phyloP scores from a whole-genome alignment of 768 basidiomycete species.

The Suillus clintonianus region DNA sequence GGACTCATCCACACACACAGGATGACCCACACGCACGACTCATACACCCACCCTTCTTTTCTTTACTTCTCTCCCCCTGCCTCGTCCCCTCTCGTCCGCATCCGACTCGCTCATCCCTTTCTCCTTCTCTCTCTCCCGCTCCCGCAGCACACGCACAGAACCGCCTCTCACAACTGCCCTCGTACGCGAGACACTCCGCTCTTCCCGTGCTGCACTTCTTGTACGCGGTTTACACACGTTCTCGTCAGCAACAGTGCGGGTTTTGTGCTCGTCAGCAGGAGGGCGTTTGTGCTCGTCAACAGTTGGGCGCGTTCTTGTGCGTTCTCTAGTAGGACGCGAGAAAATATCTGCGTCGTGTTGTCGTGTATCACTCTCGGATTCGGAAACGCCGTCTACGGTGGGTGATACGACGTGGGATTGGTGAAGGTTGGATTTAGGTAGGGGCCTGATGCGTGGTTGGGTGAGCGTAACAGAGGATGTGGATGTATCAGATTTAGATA shows the following conservation, averaged over 20 bases:
- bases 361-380: constrained; percentile 25
- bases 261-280: constrained; percentile 20
- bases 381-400: constrained; percentile 15
- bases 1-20: no score
- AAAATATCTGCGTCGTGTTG: not conserved
- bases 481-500: constrained; percentile 7
- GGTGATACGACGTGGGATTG: constrained; percentile 9
- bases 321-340: constrained; percentile 24
- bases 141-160: not conserved
- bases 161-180: not conserved
- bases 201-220: not conserved
- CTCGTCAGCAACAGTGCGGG: constrained; percentile 23
- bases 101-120: constrained; percentile 9
- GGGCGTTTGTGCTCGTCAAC: constrained; percentile 18
- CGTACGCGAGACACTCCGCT: constrained; percentile 1
- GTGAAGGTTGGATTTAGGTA: not conserved
- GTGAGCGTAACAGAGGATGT: not conserved
- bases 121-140: constrained; percentile 12
- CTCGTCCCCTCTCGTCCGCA: constrained; percentile 9
- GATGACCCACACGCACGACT: not conserved
- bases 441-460: constrained; percentile 8
- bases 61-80: constrained; percentile 27
- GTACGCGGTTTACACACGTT: constrained; percentile 18
- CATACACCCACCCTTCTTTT: constrained; percentile 27
- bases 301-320: constrained; percentile 18